Evolutionary conservation across 495 filamentous ascomycete genomes (phyloP), one percentile per base, ranked within the genome.

Genomic region (Hypoxylon cercidicola): DNA sequence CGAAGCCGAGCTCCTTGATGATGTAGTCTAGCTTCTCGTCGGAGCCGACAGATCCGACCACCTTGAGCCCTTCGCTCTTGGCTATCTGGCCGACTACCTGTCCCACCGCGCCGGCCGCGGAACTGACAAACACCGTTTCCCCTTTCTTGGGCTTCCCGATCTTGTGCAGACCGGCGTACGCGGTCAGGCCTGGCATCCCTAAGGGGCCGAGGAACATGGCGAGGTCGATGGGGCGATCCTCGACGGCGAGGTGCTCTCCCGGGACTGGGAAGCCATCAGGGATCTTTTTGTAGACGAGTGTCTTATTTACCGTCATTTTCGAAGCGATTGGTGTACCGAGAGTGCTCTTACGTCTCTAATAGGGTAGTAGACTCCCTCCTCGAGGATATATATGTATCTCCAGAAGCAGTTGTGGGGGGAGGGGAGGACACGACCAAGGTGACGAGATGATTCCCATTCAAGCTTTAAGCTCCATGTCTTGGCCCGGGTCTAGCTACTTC

Each of bases 151-250:
- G 93, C 82, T 89, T 78, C 1, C 91, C 92, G 53, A 97, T 94
- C 69, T 89, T 88, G 72, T 93, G 88, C 64, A 94, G 84, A 0
- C 87, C 89, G 3, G 86, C 88, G 78, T 90, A 97, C 1, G 90
- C 93, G 0, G 92, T 95, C 70, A 96, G 74, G 20, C 93, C 93
- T 2, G 93, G 91, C 92, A 97, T 96, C 90, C 88, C 32, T 81
- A 64, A 7, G 91, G 91, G 21, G 88, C 83, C 0, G 82, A 62
- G 25, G 85, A n/a, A n/a, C n/a, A n/a, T 78, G n/a, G 85, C 77
- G 60, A 85, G 72, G 74, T 94, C 90, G 76, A 94, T 88, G 10
- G 79, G 74, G 32, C 80, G 82, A 47, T 82, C 70, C 74, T 96
- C 90, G 52, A 96, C 65, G n/a, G 72, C 74, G 35, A 97, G 81